These are phyloP conservation scores for Cymodocea nodosa DNA, from an alignment of 116 monocot genomes.

Conservation along the genomic window DNA sequence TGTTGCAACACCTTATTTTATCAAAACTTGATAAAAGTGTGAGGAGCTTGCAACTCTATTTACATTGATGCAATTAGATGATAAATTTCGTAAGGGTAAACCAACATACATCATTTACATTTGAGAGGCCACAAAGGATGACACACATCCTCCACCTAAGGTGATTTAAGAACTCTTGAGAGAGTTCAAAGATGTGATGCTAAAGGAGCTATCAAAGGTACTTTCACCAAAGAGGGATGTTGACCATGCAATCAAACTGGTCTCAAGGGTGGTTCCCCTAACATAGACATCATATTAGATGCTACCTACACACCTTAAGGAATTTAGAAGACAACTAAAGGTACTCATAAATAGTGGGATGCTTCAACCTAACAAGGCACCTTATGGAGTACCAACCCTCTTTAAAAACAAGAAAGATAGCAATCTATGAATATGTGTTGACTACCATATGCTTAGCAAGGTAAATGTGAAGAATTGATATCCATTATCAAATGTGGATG, in stretches of 20 bases:
- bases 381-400: neutral
- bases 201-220: neutral
- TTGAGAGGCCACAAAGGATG: no score
- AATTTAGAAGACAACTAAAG: neutral
- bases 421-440: neutral
- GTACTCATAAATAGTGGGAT: neutral
- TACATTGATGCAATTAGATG: no score
- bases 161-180: neutral
- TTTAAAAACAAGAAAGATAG: constrained; percentile 4
- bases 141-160: no score
- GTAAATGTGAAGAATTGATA: neutral
- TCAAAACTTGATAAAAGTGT: no score
- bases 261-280: neutral
- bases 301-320: neutral
- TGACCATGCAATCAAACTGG: neutral
- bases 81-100: neutral
- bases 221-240: neutral
- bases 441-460: neutral
- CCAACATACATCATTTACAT: neutral
- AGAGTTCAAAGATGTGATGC: neutral
- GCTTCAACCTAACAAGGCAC: neutral
- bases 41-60: no score
- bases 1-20: no score
- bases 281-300: neutral
- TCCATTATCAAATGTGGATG: neutral